These are phyloP conservation scores for Colletotrichum godetiae DNA, from an alignment of 2,329 filamentous ascomycete species.

Conservation along the genomic window DNA sequence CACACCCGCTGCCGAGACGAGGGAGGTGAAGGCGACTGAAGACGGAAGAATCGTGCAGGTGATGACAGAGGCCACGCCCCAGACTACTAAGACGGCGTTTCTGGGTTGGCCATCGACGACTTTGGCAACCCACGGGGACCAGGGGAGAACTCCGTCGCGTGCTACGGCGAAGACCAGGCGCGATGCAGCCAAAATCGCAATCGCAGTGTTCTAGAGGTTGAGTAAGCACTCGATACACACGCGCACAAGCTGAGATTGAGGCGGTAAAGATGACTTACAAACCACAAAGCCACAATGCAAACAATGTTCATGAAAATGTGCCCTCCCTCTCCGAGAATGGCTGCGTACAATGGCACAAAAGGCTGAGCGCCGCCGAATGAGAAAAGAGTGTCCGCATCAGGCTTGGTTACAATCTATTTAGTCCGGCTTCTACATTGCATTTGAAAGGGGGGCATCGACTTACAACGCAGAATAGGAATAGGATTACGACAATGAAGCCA, in stretches of 20 bases:
- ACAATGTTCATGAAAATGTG: slow-evolving; percentile 73
- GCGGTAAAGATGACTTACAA: slow-evolving; percentile 50
- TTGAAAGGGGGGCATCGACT: slow-evolving; percentile 33
- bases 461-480: slow-evolving; percentile 69
- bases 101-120: slow-evolving; percentile 67
- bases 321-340: slow-evolving; percentile 64
- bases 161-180: slow-evolving; percentile 73
- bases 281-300: slow-evolving; percentile 61
- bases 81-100: slow-evolving; percentile 70
- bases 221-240: background rate
- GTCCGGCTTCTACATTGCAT: too few species aligned
- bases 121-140: slow-evolving; percentile 66
- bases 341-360: slow-evolving; percentile 68
- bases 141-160: slow-evolving; percentile 69
- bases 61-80: slow-evolving; percentile 62
- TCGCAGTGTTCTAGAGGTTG: slow-evolving; percentile 62
- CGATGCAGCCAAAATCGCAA: slow-evolving; percentile 68
- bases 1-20: slow-evolving; percentile 63
- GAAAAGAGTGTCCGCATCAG: slow-evolving; percentile 63
- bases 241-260: accelerated
- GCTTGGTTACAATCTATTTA: slow-evolving; percentile 45
- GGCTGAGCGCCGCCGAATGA: slow-evolving; percentile 66
- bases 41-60: slow-evolving; percentile 71
- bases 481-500: slow-evolving; percentile 65
- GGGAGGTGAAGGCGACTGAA: slow-evolving; percentile 62